Percentiles rank a stretch among this genome's conserved stretches.
Evolutionary conservation across 768 basidiomycete genomes (phyloP).

Genomic region (Suillus paluster): DNA sequence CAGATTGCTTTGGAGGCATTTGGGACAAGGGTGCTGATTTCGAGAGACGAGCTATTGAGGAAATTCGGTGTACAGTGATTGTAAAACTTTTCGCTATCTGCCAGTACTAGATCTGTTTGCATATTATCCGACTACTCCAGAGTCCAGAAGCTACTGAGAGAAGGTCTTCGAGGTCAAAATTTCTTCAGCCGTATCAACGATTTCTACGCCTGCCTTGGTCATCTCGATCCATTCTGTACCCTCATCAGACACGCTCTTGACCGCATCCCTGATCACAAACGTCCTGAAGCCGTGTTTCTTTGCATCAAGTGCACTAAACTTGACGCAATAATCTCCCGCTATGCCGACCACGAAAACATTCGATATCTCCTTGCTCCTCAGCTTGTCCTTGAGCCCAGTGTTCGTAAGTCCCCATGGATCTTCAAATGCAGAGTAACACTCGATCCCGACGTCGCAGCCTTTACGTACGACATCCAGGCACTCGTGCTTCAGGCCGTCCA

Average conservation of each 20-base stretch:
- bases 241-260: constrained; percentile 43
- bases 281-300: constrained; percentile 50
- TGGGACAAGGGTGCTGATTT: background rate
- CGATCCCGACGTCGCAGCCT: constrained; percentile 62
- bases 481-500: constrained; percentile 49
- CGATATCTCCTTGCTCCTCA: constrained; percentile 49
- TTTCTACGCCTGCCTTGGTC: constrained; percentile 37
- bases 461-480: constrained; percentile 53
- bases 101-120: background rate
- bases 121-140: background rate
- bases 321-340: constrained; percentile 83
- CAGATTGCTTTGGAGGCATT: background rate
- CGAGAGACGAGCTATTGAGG: background rate
- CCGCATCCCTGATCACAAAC: constrained; percentile 54
- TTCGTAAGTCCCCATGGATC: constrained; percentile 54
- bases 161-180: constrained; percentile 17
- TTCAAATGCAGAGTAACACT: constrained; percentile 83
- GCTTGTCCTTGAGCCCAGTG: constrained; percentile 50
- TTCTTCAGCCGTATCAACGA: constrained; percentile 34
- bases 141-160: background rate
- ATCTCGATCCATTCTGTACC: constrained; percentile 44
- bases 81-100: background rate
- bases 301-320: constrained; percentile 58
- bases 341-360: constrained; percentile 69
- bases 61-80: background rate